Evolutionary conservation across 108 stramenopile genomes (phyloP).

Genomic region (Cylindrotheca fusiformis): DNA sequence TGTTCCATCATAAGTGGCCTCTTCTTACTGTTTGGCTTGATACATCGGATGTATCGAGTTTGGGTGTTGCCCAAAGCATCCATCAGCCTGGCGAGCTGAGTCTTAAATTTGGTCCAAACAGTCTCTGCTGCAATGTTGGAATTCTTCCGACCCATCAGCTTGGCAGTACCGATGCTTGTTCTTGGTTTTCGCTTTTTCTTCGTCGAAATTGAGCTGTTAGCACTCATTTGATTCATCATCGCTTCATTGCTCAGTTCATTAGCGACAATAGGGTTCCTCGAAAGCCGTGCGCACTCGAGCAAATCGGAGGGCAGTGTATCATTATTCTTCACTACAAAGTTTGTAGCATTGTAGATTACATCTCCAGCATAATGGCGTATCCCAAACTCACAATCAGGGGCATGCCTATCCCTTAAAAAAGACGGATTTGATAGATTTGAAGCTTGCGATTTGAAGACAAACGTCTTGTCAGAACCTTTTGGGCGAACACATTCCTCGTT

Average conservation of each 20-base stretch:
- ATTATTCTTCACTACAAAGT: conserved; percentile 79
- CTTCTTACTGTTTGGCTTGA: conserved; percentile 88
- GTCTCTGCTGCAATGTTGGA: conserved; percentile 46
- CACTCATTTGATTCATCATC: conserved; percentile 24
- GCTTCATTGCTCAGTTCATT: conserved; percentile 51
- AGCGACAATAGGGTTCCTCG: conserved; percentile 67
- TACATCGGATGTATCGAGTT: conserved; percentile 91
- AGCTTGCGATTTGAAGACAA: conserved; percentile 77
- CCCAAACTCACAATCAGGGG: conserved; percentile 75
- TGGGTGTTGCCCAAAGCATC: conserved; percentile 59
- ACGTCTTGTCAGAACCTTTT: conserved; percentile 82
- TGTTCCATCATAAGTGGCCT: conserved; percentile 73
- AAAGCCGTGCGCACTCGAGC: conserved; percentile 54
- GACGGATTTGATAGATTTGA: conserved; percentile 65
- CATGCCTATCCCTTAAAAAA: conserved; percentile 55
- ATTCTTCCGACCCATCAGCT: conserved; percentile 14
- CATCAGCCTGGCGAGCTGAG: conserved; percentile 74
- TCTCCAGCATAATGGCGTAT: conserved; percentile 89
- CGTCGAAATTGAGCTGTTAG: background rate
- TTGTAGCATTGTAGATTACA: conserved; percentile 80
- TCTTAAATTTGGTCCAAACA: conserved; percentile 77
- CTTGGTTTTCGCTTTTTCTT: conserved; percentile 19
- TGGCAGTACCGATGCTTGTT: background rate
- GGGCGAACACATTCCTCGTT: conserved; percentile 96
- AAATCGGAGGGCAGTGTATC: conserved; percentile 84